A percentile compares a stretch with the other conserved stretches of the same genome.
These are phyloP conservation scores for Xerophyta viscosa DNA, from an alignment of 106 monocot species.

Conservation along the genomic window DNA sequence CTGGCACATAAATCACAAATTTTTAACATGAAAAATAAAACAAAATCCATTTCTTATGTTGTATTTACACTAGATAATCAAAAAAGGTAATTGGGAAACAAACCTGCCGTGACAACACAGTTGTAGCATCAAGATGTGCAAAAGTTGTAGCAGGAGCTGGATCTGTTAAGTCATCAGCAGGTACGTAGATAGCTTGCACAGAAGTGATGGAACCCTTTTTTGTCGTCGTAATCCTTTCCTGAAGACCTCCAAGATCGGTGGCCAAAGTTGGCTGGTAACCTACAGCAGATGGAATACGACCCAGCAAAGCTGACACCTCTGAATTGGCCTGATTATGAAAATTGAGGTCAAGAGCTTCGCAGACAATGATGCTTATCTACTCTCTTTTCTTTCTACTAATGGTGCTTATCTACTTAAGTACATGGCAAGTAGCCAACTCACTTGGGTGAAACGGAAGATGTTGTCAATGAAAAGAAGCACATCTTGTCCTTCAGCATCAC, in stretches of 20 bases:
- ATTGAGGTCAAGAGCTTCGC: no score
- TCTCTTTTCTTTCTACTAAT: no score
- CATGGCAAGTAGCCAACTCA: not conserved
- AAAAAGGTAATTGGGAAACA: not conserved
- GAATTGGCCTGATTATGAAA: conserved; percentile 60
- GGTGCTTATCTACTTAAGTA: no score
- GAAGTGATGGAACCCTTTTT: conserved; percentile 81
- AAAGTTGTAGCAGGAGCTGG: conserved; percentile 84
- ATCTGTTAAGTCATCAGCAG: conserved; percentile 89
- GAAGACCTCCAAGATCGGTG: conserved; percentile 75
- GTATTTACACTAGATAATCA: not conserved
- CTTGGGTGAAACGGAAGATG: conserved; percentile 82
- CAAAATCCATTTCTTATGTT: not conserved
- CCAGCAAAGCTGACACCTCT: conserved; percentile 82
- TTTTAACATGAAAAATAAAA: not conserved
- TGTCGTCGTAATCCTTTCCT: conserved; percentile 77
- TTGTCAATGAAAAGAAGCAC: conserved; percentile 85
- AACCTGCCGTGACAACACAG: conserved; percentile 70
- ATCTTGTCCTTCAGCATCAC: conserved; percentile 81
- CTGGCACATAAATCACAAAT: conserved; percentile 13
- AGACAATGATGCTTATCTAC: no score
- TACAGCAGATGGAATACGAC: conserved; percentile 82
- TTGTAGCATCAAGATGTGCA: conserved; percentile 88
- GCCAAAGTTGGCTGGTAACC: conserved; percentile 73
- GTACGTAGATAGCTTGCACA: conserved; percentile 84